Base-by-base conservation (phyloP, 352 stramenopile species). In the Globisporangium cederbergense region DNA sequence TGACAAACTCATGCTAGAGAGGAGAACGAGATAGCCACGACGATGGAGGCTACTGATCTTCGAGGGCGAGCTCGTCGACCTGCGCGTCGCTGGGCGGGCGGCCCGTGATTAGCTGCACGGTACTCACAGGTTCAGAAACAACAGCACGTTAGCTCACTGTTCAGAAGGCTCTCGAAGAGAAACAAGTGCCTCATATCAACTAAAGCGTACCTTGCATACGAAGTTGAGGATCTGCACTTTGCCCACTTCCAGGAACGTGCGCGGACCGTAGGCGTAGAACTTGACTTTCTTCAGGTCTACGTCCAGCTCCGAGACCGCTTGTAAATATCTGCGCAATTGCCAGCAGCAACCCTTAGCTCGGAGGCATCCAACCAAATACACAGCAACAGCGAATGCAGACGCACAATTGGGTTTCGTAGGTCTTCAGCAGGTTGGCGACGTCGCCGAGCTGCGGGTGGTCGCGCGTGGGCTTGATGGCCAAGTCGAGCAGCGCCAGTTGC, bases 181-280 rank as follows among this genome's bases (percentile, higher is more conserved):
- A 36, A 4, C 61, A 43, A 34, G 32, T 51, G 47, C 42, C n/a
- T 6, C 9, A 34, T n/a, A 60, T 30, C 42, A 46, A 55, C 14
- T 34, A 43, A 9, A 34, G 8, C 56, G 54, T 67, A 95, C 83
- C 79, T 93, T 93, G 83, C 86, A 93, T 14, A 95, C 82, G 57
- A 95, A 95, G 64, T 91, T 91, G 45, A 95, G 75, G 64, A 95
- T 93, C 68, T 92, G 83, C 38, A 88, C 71, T 60, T 95, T 93
- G 71, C 84, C 76, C n/a, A 95, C 80, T 79, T 95, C 86, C 42
- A 89, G 67, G 28, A 83, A 65, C 42, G 86, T 79, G 4, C 86
- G 79, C 13, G 83, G 61, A 5, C 84, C 86, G 62, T 90, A 95
- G 45, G 71, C 67, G 51, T 83, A 92, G 55, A 88, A 85, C 62